Percentiles rank a stretch among this genome's conserved stretches.
Evolutionary conservation across 192 early-diverging fungal genomes (phyloP).

Genomic region (Linnemannia zychae): DNA sequence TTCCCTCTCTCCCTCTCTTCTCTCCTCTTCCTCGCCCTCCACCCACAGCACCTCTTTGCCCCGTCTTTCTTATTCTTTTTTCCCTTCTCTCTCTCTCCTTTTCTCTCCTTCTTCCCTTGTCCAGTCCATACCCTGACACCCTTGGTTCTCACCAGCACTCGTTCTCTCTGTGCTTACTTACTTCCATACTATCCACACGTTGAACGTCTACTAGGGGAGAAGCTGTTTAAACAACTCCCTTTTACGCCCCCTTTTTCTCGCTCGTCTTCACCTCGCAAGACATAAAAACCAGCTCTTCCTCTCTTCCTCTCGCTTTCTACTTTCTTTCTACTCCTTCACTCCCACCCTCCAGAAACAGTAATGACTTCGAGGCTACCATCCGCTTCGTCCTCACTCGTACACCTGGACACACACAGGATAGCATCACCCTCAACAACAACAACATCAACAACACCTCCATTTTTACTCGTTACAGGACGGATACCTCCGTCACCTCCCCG

Average conservation of each 20-base stretch:
- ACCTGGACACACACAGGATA: background rate
- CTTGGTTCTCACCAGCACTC: background rate
- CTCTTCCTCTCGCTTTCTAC: no score
- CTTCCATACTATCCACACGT: background rate
- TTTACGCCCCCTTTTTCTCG: background rate
- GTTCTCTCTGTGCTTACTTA: background rate
- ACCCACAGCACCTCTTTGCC: background rate
- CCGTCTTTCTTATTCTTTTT: background rate
- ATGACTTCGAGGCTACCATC: background rate
- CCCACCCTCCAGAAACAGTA: no score
- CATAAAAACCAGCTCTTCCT: background rate
- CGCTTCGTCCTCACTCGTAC: background rate
- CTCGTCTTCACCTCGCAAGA: no score
- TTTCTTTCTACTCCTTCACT: background rate
- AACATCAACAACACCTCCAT: background rate
- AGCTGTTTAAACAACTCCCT: background rate
- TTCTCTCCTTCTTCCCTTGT: background rate
- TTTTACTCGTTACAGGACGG: background rate
- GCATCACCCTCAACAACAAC: background rate
- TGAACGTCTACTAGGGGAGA: background rate
- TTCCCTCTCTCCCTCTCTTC: constrained; percentile 6
- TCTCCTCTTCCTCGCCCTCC: background rate
- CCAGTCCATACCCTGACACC: background rate
- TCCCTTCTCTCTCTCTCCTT: no score
- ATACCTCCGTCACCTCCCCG: background rate